phyloP scores from a whole-genome alignment of 768 basidiomycete genomes.

The Trametes coccinea region DNA sequence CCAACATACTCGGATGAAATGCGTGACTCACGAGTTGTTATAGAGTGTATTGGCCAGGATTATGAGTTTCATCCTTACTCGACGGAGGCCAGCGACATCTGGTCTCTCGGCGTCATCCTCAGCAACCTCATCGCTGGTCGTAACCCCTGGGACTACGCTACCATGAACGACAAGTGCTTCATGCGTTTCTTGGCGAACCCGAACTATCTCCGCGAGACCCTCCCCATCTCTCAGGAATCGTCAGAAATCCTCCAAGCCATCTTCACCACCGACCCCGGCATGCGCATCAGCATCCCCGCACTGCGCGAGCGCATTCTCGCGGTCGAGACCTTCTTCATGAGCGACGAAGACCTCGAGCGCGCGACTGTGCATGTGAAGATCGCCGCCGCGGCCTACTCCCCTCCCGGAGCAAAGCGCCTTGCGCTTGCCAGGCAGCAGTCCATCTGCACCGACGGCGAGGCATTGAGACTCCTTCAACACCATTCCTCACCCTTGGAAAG shows the following conservation, averaged over 20 bases:
- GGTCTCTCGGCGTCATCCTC: slow-evolving; percentile 49
- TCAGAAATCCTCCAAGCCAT: slow-evolving; percentile 50
- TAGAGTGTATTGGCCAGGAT: slow-evolving; percentile 30
- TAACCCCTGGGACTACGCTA: slow-evolving; percentile 54
- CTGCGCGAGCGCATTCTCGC: slow-evolving; percentile 56
- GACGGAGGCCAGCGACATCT: slow-evolving; percentile 39
- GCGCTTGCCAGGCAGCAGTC: not conserved
- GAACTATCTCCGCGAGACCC: slow-evolving; percentile 46
- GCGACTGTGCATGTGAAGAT: slow-evolving; percentile 31
- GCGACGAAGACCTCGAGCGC: slow-evolving; percentile 44
- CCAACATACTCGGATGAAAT: not conserved
- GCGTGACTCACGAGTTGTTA: not conserved
- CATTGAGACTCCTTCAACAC: not conserved
- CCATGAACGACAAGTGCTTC: slow-evolving; percentile 49
- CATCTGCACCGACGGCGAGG: not conserved
- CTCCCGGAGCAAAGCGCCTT: not conserved
- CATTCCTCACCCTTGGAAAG: not conserved
- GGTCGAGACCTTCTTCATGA: slow-evolving; percentile 63
- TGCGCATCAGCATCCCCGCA: slow-evolving; percentile 62
- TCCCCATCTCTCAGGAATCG: slow-evolving; percentile 50
- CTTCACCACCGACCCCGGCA: slow-evolving; percentile 64
- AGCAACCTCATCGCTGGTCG: slow-evolving; percentile 54
- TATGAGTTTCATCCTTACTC: slow-evolving; percentile 31
- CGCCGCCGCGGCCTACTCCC: slow-evolving; percentile 27
- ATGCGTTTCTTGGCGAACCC: slow-evolving; percentile 45